These are phyloP conservation scores for Ceratocystis destructans DNA, from an alignment of 2,329 filamentous ascomycete genomes.

Conservation along the genomic window DNA sequence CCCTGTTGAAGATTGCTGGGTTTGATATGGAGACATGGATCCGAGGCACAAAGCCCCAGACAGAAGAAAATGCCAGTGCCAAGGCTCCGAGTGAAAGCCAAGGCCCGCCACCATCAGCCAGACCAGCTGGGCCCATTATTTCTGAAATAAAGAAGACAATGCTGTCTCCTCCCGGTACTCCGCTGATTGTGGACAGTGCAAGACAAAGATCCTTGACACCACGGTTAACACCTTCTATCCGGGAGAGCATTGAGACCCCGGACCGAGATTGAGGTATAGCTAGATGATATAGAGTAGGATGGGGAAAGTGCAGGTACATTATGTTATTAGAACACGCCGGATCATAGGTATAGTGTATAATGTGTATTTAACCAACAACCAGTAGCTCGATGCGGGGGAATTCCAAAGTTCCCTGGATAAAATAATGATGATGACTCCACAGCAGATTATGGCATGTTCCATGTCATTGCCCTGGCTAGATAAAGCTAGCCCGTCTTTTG, in stretches of 20 bases:
- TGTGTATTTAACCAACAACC: neutral
- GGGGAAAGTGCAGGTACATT: neutral
- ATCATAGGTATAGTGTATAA: neutral
- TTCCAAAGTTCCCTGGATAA: neutral
- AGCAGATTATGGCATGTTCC: neutral
- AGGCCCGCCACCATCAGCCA: neutral
- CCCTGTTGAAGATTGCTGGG: constrained; percentile 2
- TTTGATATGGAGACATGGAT: constrained; percentile 15
- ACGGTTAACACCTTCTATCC: constrained; percentile 37
- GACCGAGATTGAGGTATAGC: constrained; percentile 53
- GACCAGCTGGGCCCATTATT: too few species aligned
- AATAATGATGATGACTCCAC: neutral
- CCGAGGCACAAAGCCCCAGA: neutral
- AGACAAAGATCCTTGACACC: neutral
- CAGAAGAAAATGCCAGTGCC: neutral
- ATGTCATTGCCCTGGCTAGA: neutral
- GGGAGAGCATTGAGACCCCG: constrained; percentile 43
- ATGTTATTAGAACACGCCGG: neutral
- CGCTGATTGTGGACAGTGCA: neutral
- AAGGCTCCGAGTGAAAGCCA: neutral
- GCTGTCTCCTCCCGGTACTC: neutral
- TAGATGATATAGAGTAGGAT: neutral
- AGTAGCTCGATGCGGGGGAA: neutral
- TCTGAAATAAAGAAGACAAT: neutral
- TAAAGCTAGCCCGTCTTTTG: neutral